Base-by-base conservation (phyloP, 108 stramenopile genomes). In the Asterionellopsis glacialis region DNA sequence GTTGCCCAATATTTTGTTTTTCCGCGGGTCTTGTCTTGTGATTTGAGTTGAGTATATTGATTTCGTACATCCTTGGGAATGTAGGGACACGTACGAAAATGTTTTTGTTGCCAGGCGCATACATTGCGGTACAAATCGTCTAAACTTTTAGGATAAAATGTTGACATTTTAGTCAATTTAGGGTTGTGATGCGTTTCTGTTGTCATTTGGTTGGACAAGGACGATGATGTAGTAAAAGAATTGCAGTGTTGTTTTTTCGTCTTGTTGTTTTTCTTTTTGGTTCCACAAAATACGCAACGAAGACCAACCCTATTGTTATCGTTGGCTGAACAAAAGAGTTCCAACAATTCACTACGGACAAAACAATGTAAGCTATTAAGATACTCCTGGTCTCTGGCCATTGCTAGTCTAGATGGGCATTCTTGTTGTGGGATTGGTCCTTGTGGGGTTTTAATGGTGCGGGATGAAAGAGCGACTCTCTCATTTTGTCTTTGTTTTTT, bases 1-100 rank as follows among this genome's bases (percentile, higher is more conserved):
- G 78, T 84, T 24, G 83, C 80, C 76, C 87, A 91, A 48, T 91
- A 88, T 25, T 82, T 79, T 1, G 87, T 85, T 43, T 87, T 91
- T 62, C 84, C 87, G 11, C 90, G 68, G 1, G 87, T 78, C 25
- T 77, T 78, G 58, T 83, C 84, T 16, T 48, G 71, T 38, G 69
- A 71, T 41, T 79, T 67, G 9, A 86, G 61, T 22, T 65, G 49
- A 16, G 76, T 72, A 61, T 82, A 73, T 52, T 79, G 54, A 11
- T 67, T 23, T 42, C 87, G 83, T 40, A 88, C 63, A 1, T 68
- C 75, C 13, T 69, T 74, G 23, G 90, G 90, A 26, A 91, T 57
- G 53, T 84, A 78, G 0, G 70, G 73, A 59, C 90, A 91, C 28
- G 68, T 73, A 41, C 78, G 65, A 58, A 21, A 44, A 45, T 53